Evolutionary conservation across 129 eudicot genomes (phyloP), one percentile per base, ranked within the genome.

Genomic region (Artemisia argyi): DNA sequence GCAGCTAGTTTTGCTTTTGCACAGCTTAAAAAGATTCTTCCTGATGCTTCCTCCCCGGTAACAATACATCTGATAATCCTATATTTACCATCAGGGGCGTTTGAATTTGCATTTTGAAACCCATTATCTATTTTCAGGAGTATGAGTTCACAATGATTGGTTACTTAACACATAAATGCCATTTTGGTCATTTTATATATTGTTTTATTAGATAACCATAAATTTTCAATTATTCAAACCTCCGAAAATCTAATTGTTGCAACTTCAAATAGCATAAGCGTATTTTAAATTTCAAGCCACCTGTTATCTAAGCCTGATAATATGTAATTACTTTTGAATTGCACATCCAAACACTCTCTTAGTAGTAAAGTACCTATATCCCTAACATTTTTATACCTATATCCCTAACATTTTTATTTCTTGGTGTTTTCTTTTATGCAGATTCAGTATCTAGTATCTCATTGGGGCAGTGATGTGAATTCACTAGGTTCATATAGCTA

Each of bases 401-500:
- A 20, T 20, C 22, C 22, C 22, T 20, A 20, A 20, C 22, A 20
- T 20, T 20, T 62, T 71, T 7, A 12, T 55, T 22, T 30, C 46
- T 19, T 32, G 20, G 15, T 14, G 6, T 42, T 2, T 48, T 71
- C 11, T 46, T 57, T 42, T n/a, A 24, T 74, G 91, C 91, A 95
- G 99, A 87, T 95, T 30, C 94, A 86, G 54, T 79, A 81, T 82
- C 85, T 95, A 14, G 95, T 95, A 61, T 95, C 99, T 46, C 93
- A 70, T 14, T 95, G 97, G 97, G 99, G 99, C 66, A 68, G 96
- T n/a, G 97, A 95, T 18, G 73, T 70, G 16, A 91, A 95, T 79
- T 78, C 94, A 14, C 82, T 95, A 12, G 97, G 99, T 24, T 88
- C 97, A 66, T 95, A 95, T 86, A 95, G 94, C 87, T 95, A 88